Conservation (phyloP, 2,329 filamentous ascomycete species). For the Allantophomopsis lycopodina region DNA sequence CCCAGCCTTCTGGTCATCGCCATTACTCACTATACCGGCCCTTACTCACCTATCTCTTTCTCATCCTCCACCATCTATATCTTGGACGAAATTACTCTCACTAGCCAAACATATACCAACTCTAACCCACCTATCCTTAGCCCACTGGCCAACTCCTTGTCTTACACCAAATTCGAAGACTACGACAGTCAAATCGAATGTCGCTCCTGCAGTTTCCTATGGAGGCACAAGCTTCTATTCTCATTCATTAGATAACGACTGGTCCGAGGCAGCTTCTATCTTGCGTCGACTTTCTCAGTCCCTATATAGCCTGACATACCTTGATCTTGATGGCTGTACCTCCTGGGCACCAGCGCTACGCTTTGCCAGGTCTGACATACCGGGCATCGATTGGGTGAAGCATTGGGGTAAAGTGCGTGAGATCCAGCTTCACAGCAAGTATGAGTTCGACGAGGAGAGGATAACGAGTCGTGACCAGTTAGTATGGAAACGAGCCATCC, state of each 20-base stretch:
- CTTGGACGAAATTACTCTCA: constrained; percentile 43
- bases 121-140: constrained; percentile 46
- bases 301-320: constrained; percentile 43
- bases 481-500: constrained; percentile 5
- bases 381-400: constrained; percentile 12
- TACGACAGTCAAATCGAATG: constrained; percentile 29
- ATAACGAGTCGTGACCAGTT: constrained; percentile 4
- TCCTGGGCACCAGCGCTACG: constrained; percentile 28
- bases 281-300: constrained; percentile 37
- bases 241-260: constrained; percentile 42
- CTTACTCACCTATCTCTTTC: constrained; percentile 48
- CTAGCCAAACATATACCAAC: constrained; percentile 36
- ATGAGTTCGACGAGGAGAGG: constrained; percentile 3
- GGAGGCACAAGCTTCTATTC: constrained; percentile 42
- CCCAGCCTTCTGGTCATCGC: not conserved
- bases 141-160: constrained; percentile 46
- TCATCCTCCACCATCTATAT: constrained; percentile 21
- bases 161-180: constrained; percentile 39
- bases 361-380: not conserved
- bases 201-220: constrained; percentile 31
- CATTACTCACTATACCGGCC: constrained; percentile 27
- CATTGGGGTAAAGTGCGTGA: constrained; percentile 11
- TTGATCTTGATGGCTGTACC: constrained; percentile 46
- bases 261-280: constrained; percentile 41
- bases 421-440: constrained; percentile 7